A percentile compares a stretch with the other conserved stretches of the same genome.
Evolutionary conservation across 345 rosid genomes (phyloP).

Genomic region (Alliaria petiolata): DNA sequence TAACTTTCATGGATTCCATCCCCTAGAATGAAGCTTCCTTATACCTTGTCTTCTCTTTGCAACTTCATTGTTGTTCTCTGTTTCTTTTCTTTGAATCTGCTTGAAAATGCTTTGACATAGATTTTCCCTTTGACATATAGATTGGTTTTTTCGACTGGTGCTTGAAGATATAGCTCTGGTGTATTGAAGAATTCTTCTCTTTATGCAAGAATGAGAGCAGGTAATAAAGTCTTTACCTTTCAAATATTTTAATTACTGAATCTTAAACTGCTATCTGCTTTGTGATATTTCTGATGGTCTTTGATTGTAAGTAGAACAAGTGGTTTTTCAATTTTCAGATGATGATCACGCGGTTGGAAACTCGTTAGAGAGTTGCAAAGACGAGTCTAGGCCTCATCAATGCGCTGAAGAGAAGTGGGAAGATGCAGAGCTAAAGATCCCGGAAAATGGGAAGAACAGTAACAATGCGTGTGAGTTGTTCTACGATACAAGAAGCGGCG

Average conservation of each 20-base stretch:
- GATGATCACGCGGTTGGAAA: slow-evolving; percentile 39
- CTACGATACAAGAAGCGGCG: slow-evolving; percentile 32
- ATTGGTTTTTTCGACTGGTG: no score
- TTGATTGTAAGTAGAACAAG: no score
- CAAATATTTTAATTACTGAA: background rate
- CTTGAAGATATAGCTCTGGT: slow-evolving; percentile 29
- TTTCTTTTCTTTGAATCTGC: background rate
- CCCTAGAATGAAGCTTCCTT: slow-evolving; percentile 22
- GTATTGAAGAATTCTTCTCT: slow-evolving; percentile 16
- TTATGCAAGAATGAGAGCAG: slow-evolving; percentile 54
- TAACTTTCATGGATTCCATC: slow-evolving; percentile 15
- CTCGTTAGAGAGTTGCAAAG: slow-evolving; percentile 34
- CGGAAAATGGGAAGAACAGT: slow-evolving; percentile 23
- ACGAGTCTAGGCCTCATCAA: slow-evolving; percentile 35
- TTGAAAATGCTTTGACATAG: background rate
- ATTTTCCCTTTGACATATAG: slow-evolving; percentile 4
- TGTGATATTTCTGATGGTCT: background rate
- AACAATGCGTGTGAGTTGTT: slow-evolving; percentile 16
- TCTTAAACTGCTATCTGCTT: no score
- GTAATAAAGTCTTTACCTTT: slow-evolving; percentile 24
- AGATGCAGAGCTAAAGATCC: slow-evolving; percentile 30
- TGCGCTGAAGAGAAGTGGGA: slow-evolving; percentile 32
- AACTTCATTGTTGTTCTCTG: slow-evolving; percentile 4
- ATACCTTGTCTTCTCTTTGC: slow-evolving; percentile 21
- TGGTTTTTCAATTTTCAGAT: slow-evolving; percentile 39